Evolutionary conservation across 352 stramenopile genomes (phyloP), one percentile per base, ranked within the genome.

Genomic region (Blastocystis hominis): DNA sequence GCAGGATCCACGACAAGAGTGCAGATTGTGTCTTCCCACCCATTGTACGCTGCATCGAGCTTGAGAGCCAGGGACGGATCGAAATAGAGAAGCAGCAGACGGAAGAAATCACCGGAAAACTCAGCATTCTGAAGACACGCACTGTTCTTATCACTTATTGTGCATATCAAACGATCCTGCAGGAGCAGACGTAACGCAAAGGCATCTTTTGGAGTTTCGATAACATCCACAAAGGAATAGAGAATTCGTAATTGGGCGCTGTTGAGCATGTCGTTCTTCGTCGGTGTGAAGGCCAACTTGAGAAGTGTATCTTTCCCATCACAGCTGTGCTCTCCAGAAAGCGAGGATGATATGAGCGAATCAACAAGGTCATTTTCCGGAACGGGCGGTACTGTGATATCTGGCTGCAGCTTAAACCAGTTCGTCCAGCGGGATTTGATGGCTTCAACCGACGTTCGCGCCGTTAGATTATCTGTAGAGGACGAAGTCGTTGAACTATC

Each of bases 41-140:
- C 54, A 10, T 34, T 15, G 55, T 69, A 84, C 2, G 15, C 44
- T 9, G 30, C 9, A 46, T 84, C 72, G 15, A 84, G 72, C 6
- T 50, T 50, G n/a, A 84, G 68, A 24, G 72, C 40, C 36, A 84
- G 53, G 0, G 72, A n/a, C 10, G 72, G 72, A 42, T 84, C 62
- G 24, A 84, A 69, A 40, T 84, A 84, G 50, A 84, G 47, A 53
- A 84, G 56, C 9, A 84, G 72, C 24, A 84, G 72, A 55, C 72
- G 72, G 36, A 84, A 84, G 50, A 69, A 84, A 24, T 84, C 72
- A 17, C 72, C 72, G 2, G 72, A 46, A 46, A 66, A 84, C 42
- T 84, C 72, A 30, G 55, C 50, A 24, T 84, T 66, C 55, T 84
- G 72, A 47, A 84, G 66, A 15, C 53, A 61, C 30, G 46, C 68